Conservation (phyloP, 345 rosid species). For the Toxicodendron radicans region DNA sequence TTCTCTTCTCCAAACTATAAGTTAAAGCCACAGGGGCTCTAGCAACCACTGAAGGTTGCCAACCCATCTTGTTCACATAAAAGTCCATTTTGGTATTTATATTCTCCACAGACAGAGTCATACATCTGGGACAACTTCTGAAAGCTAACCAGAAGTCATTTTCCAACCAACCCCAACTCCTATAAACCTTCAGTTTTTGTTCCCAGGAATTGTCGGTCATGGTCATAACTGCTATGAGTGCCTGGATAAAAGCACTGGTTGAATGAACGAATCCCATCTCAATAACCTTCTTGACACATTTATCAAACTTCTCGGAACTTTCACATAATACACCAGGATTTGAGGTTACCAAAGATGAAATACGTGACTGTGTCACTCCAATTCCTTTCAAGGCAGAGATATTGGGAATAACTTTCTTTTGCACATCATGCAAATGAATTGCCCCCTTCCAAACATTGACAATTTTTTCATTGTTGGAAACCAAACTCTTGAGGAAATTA, state of each 20-base stretch:
- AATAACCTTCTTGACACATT: constrained; percentile 18
- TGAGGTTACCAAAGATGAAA: constrained; percentile 17
- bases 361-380: constrained; percentile 23
- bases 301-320: constrained; percentile 15
- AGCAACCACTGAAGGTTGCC: background rate
- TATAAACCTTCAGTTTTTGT: constrained; percentile 14
- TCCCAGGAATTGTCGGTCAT: constrained; percentile 23
- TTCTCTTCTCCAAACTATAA: constrained; percentile 4
- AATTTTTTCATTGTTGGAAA: background rate
- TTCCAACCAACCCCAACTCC: constrained; percentile 23
- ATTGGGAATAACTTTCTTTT: constrained; percentile 22
- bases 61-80: constrained; percentile 22
- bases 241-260: constrained; percentile 25
- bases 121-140: background rate
- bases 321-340: background rate
- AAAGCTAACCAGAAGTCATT: constrained; percentile 1
- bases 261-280: constrained; percentile 31
- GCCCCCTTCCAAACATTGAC: background rate
- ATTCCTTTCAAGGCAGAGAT: constrained; percentile 19
- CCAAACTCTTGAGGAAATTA: constrained; percentile 11
- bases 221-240: background rate
- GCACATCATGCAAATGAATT: background rate
- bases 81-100: constrained; percentile 9
- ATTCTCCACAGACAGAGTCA: background rate
- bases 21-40: background rate